These are phyloP conservation scores for Myxozyma melibiosi DNA, from an alignment of 805 yeast species.

Conservation along the genomic window DNA sequence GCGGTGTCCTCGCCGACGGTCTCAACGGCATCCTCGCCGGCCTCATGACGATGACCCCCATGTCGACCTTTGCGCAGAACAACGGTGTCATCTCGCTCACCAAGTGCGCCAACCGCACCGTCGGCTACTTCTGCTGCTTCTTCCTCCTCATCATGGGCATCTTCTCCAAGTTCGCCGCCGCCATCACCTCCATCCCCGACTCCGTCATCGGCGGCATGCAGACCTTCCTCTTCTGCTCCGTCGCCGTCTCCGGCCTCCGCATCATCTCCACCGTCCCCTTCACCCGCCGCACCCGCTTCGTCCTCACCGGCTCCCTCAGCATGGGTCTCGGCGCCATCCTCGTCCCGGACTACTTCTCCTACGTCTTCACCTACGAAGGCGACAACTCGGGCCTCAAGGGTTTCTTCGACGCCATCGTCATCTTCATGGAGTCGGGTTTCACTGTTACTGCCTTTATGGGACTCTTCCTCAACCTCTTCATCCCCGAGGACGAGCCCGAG, in stretches of 20 bases:
- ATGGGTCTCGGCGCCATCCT: conserved; percentile 70
- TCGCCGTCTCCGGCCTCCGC: conserved; percentile 72
- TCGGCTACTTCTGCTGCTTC: conserved; percentile 79
- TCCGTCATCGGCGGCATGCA: conserved; percentile 89
- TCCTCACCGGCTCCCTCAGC: conserved; percentile 63
- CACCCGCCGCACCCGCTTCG: conserved; percentile 73
- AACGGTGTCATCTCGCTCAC: conserved; percentile 93
- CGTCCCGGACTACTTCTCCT: conserved; percentile 64
- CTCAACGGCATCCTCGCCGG: conserved; percentile 76
- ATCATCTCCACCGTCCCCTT: conserved; percentile 58
- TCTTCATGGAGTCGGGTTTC: conserved; percentile 73
- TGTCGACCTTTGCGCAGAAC: conserved; percentile 92
- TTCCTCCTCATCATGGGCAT: conserved; percentile 84
- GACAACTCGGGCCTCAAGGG: conserved; percentile 58
- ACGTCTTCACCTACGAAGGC: conserved; percentile 69
- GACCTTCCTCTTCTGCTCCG: conserved; percentile 72
- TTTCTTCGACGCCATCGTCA: conserved; percentile 65
- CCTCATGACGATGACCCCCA: conserved; percentile 80
- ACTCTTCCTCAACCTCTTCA: conserved; percentile 59
- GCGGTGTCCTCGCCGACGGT: conserved; percentile 91
- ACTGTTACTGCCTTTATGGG: conserved; percentile 71
- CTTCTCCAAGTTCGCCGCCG: conserved; percentile 84
- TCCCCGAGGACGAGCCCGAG: conserved; percentile 54
- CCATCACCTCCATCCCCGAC: conserved; percentile 74
- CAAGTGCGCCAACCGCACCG: conserved; percentile 83